Evolutionary conservation across 2,329 filamentous ascomycete genomes (phyloP).

Genomic region (Arthrobotrys sinensis): DNA sequence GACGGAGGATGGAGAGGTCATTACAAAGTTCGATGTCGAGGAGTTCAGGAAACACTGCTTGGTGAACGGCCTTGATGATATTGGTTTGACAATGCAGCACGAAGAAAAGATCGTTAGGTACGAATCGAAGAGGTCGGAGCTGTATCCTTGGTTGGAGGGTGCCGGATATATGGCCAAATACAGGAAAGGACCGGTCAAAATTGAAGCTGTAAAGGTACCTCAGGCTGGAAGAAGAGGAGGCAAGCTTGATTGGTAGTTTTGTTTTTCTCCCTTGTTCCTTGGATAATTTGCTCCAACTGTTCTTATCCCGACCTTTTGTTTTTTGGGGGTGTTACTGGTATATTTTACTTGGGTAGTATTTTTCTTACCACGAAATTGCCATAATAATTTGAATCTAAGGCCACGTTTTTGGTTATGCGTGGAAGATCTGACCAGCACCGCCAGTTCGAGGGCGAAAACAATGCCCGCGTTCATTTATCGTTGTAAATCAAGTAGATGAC

Average conservation of each 20-base stretch:
- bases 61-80: slow-evolving; percentile 93
- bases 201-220: slow-evolving; percentile 71
- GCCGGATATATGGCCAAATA: slow-evolving; percentile 78
- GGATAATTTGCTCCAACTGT: background rate
- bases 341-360: background rate
- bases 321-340: slow-evolving; percentile 15
- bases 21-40: slow-evolving; percentile 88
- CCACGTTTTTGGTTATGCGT: slow-evolving; percentile 7
- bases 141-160: slow-evolving; percentile 94
- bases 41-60: slow-evolving; percentile 95
- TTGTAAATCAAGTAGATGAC: slow-evolving; percentile 8
- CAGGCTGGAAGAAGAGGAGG: slow-evolving; percentile 36
- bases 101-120: slow-evolving; percentile 89
- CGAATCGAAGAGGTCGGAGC: slow-evolving; percentile 81
- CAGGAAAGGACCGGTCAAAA: slow-evolving; percentile 74
- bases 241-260: slow-evolving; percentile 52
- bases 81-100: slow-evolving; percentile 92
- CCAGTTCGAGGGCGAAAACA: background rate
- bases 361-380: slow-evolving; percentile 26
- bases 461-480: slow-evolving; percentile 2
- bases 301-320: background rate
- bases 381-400: slow-evolving; percentile 13
- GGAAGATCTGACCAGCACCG: background rate
- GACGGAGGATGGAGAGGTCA: slow-evolving; percentile 79
- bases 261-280: background rate